Evolutionary conservation across 305 asterid genomes (phyloP).

Genomic region (Petunia hybrid): DNA sequence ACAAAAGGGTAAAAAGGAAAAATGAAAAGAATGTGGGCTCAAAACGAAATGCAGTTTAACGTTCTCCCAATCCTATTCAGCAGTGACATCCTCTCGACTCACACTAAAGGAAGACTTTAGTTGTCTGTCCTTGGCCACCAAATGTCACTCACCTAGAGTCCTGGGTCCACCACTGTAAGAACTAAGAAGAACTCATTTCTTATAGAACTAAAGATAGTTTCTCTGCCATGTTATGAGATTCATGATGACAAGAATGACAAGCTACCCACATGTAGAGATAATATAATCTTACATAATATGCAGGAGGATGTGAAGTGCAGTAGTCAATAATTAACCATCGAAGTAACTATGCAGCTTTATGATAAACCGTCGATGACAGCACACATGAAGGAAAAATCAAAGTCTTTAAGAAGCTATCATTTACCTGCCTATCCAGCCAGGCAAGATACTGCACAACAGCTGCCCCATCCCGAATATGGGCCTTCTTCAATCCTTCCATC

Average conservation of each 20-base stretch:
- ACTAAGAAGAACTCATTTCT: constrained; percentile 12
- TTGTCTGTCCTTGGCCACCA: neutral
- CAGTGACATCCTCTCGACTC: neutral
- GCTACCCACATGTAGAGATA: neutral
- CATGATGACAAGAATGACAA: neutral
- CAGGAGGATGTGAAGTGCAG: neutral
- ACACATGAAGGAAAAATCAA: neutral
- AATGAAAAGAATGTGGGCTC: neutral
- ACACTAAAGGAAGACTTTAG: neutral
- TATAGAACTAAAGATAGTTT: constrained; percentile 1
- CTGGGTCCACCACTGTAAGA: constrained; percentile 2
- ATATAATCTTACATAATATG: neutral
- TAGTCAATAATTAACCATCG: neutral
- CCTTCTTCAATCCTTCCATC: constrained; percentile 91
- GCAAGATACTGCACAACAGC: constrained; percentile 93
- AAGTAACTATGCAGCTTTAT: neutral
- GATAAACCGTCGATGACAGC: constrained; percentile 6
- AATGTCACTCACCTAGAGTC: neutral
- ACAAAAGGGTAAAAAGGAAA: neutral
- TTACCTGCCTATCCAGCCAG: constrained; percentile 94
- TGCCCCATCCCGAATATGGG: constrained; percentile 95
- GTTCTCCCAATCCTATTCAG: neutral
- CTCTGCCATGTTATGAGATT: constrained; percentile 2
- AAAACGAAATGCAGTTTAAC: neutral
- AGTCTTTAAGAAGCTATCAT: neutral